phyloP scores from a whole-genome alignment of 75 land plant species.

The Adiantum capillusveneris region DNA sequence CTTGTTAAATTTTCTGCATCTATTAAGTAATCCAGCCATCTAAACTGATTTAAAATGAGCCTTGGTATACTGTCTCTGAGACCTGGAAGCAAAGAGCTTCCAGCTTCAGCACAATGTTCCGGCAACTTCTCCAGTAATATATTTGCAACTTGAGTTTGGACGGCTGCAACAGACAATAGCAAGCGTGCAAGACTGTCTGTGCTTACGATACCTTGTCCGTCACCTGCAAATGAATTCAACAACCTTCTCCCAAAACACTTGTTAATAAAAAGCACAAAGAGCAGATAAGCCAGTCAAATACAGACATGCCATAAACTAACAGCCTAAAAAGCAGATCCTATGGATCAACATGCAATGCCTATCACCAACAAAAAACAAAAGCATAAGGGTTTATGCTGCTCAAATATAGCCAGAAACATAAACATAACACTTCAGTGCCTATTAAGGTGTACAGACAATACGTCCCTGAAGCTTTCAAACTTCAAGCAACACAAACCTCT shows the following conservation, averaged over 20 bases:
- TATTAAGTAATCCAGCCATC: conserved; percentile 85
- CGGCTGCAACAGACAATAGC: conserved; percentile 52
- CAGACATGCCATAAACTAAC: too few relatives aligned
- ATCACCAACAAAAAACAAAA: background rate
- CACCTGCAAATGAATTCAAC: conserved; percentile 6
- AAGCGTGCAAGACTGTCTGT: conserved; percentile 52
- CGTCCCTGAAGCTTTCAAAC: too few relatives aligned
- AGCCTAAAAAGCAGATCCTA: background rate
- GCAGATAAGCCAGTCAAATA: background rate
- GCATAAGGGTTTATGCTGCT: background rate
- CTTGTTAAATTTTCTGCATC: conserved; percentile 48
- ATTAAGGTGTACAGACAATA: too few relatives aligned
- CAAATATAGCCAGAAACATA: background rate
- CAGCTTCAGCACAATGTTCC: conserved; percentile 39
- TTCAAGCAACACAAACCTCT: too few relatives aligned
- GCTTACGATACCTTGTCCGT: conserved; percentile 18
- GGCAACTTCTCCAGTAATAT: conserved; percentile 83
- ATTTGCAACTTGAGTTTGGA: conserved; percentile 54
- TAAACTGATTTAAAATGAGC: conserved; percentile 77
- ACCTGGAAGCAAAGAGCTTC: conserved; percentile 11
- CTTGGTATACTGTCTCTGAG: conserved; percentile 57
- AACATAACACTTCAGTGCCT: too few relatives aligned
- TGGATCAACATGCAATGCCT: background rate
- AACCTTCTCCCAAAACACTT: background rate
- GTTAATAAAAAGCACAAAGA: background rate